Evolutionary conservation across 2,329 filamentous ascomycete genomes (phyloP).

Genomic region (Stagonosporopsis vannaccii): DNA sequence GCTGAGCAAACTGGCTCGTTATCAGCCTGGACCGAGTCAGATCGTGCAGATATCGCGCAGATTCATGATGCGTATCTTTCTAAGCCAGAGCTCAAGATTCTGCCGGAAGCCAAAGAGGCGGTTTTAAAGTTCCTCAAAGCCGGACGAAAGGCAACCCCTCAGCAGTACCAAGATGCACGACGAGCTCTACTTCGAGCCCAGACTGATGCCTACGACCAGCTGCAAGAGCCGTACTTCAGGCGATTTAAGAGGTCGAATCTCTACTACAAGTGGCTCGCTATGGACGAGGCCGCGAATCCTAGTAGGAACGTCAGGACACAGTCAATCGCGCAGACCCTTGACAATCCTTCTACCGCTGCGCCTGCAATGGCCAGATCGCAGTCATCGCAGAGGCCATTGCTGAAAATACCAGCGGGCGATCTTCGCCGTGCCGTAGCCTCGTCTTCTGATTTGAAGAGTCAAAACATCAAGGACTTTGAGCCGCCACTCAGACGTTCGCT

Average conservation of each 20-base stretch:
- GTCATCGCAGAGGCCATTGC: constrained; percentile 51
- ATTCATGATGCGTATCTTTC: constrained; percentile 90
- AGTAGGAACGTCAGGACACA: constrained; percentile 39
- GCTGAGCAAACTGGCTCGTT: constrained; percentile 59
- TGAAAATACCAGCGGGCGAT: constrained; percentile 47
- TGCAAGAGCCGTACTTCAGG: constrained; percentile 81
- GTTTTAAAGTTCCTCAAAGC: constrained; percentile 82
- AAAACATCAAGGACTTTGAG: constrained; percentile 55
- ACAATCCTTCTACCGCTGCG: constrained; percentile 27
- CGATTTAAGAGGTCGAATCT: constrained; percentile 92
- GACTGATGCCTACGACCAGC: constrained; percentile 80
- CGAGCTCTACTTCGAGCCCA: constrained; percentile 83
- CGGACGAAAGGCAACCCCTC: constrained; percentile 75
- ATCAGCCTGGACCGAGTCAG: constrained; percentile 79
- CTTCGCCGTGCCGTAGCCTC: constrained; percentile 67
- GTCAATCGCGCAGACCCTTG: constrained; percentile 37
- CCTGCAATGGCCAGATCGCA: constrained; percentile 56
- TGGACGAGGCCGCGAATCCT: constrained; percentile 69
- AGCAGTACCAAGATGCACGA: constrained; percentile 84
- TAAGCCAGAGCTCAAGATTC: constrained; percentile 80
- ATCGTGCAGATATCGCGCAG: constrained; percentile 85
- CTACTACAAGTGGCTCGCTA: constrained; percentile 94
- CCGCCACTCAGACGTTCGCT: constrained; percentile 69
- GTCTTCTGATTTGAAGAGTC: constrained; percentile 64
- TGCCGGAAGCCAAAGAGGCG: constrained; percentile 70